phyloP scores from a whole-genome alignment of 345 rosid species.

The Brassica juncea region DNA sequence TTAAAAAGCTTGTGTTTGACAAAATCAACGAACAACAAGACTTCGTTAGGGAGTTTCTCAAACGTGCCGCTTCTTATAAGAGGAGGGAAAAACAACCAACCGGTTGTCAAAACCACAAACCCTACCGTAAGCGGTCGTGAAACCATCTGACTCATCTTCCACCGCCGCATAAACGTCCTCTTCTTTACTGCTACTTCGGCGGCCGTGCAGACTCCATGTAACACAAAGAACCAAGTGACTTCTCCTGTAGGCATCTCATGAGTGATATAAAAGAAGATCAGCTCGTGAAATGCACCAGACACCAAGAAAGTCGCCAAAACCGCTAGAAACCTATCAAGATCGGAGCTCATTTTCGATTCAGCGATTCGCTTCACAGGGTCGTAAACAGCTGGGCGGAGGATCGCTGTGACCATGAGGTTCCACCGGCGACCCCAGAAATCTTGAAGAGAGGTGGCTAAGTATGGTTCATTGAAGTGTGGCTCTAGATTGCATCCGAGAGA shows the following conservation, averaged over 20 bases:
- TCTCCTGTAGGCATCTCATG: slow-evolving; percentile 43
- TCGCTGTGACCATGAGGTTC: slow-evolving; percentile 54
- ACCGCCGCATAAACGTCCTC: not conserved
- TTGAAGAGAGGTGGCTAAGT: slow-evolving; percentile 57
- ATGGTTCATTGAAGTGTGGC: slow-evolving; percentile 51
- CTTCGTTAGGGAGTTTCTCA: slow-evolving; percentile 30
- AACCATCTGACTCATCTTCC: slow-evolving; percentile 27
- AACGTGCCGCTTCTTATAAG: slow-evolving; percentile 26
- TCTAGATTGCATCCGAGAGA: slow-evolving; percentile 40
- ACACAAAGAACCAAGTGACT: slow-evolving; percentile 40
- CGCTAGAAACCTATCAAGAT: slow-evolving; percentile 3
- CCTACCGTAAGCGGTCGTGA: slow-evolving; percentile 41
- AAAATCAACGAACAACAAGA: slow-evolving; percentile 5
- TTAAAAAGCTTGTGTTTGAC: not conserved
- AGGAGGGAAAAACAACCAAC: slow-evolving; percentile 52
- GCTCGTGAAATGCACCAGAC: slow-evolving; percentile 46
- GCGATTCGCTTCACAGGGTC: slow-evolving; percentile 30
- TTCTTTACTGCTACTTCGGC: slow-evolving; percentile 41
- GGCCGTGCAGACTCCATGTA: slow-evolving; percentile 44
- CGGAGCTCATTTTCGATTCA: not conserved
- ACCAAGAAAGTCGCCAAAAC: slow-evolving; percentile 35
- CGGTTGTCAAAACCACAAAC: slow-evolving; percentile 39
- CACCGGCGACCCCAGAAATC: slow-evolving; percentile 63
- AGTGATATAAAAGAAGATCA: slow-evolving; percentile 28
- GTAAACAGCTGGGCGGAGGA: slow-evolving; percentile 50